phyloP scores from a whole-genome alignment of 306 rosid genomes.

The Dicorynia guianensis region DNA sequence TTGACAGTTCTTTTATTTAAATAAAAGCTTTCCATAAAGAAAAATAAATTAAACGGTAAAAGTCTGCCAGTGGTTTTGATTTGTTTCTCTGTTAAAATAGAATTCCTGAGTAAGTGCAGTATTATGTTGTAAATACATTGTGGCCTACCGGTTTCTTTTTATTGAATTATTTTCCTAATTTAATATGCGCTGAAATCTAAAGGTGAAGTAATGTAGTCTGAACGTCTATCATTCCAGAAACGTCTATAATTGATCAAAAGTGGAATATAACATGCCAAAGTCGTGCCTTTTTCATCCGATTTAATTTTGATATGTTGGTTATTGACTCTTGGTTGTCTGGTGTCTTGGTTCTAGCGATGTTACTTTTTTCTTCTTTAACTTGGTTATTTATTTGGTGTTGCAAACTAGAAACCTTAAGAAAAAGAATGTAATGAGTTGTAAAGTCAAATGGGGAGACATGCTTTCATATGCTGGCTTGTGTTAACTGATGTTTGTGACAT shows the following conservation, averaged over 20 bases:
- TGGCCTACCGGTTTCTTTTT: not conserved
- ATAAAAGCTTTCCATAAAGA: no score
- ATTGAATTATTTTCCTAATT: not conserved
- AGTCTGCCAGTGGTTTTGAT: not conserved
- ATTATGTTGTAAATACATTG: no score
- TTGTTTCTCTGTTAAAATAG: not conserved
- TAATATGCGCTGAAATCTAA: not conserved
- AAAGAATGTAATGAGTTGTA: not conserved
- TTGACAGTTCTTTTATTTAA: no score
- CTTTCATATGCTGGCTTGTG: not conserved
- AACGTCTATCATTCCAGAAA: no score
- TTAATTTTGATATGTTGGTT: no score
- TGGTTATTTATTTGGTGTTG: not conserved
- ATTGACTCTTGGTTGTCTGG: no score
- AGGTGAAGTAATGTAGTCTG: no score
- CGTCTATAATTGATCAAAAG: no score
- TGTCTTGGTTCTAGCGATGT: no score
- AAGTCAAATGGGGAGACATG: not conserved
- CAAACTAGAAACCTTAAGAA: not conserved
- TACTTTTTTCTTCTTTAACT: not conserved
- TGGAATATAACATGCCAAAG: no score
- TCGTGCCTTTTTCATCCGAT: not conserved
- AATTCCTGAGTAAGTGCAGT: no score
- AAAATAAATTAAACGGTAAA: not conserved
- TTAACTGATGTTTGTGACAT: conserved; percentile 24